Base-by-base conservation (phyloP, 805 yeast species). In the Saturnispora saitoi region DNA sequence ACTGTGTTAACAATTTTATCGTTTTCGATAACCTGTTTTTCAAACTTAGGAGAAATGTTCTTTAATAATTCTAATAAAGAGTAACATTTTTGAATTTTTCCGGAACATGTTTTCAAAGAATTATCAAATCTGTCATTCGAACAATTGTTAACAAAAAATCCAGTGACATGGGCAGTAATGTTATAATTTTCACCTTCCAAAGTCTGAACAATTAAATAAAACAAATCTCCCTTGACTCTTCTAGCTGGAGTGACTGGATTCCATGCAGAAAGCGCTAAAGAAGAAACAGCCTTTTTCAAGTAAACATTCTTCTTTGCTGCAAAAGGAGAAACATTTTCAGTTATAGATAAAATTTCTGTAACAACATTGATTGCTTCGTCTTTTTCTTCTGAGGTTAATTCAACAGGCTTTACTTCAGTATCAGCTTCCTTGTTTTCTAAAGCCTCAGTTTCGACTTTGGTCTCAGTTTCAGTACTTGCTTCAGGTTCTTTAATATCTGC, bases 111-210 rank as follows among this genome's bases (percentile, higher is more conserved):
- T 42, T 62, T 73, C 32, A 75, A 59, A 4, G 78, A 66, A 22
- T 93, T 86, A 60, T 88, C 91, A 65, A 89, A 89, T 58, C 71
- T 77, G 32, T 76, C 70, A 30, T 74, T 71, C 9, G 95, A 75
- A 29, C 83, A 81, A 58, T 73, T 81, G 67, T 83, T 85, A 43
- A 88, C 80, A 59, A 69, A 86, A 64, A 87, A 91, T 0, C 99
- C 99, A 39, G 82, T 66, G 41, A 80, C 75, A 49, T 82, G 80
- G 51, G 91, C 81, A 7, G 96, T 88, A 56, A 91, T 77, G 58
- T 86, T 84, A 64, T 75, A 77, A 28, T 76, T 76, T 61, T 86
- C 95, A 57, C 83, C 83, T 66, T 93, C 98, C 54, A 86, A 70
- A 42, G 96, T 86, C 58, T 79, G 82, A 38, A 80, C 71, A 49